Evolutionary conservation across 441 rosid species (phyloP), one percentile per base, ranked within the genome.

Genomic region (Adansonia gregorii): DNA sequence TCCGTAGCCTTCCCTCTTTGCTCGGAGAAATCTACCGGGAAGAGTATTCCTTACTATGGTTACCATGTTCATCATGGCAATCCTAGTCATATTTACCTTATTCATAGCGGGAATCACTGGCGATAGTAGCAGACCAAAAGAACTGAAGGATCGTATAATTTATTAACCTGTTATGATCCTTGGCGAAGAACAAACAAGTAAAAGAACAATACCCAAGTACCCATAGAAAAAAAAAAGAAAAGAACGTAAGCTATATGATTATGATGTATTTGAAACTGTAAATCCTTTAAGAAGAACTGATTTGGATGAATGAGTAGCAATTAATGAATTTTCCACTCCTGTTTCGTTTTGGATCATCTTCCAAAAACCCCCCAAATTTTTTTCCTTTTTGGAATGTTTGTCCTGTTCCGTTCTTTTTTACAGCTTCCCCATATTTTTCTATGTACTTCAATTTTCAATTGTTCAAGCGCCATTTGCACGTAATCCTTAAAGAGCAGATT

Each of bases 21-120:
- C 68, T 49, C 76, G 15, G 82, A 81, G 78, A 86, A 86, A 83
- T 75, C 78, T 67, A 84, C 77, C 43, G 84, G 80, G 81, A 86
- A 82, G 89, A 55, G 2, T 22, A 73, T 68, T 68, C 85, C 78
- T 67, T 77, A 73, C 78, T 84, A 84, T 76, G 88, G 85, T 75
- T 84, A 79, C 80, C 81, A 84, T 63, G 67, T 15, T 63, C 20
- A 63, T 8, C 67, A 61, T 76, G 87, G 87, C 76, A 87, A 75
- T 78, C 87, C 86, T 70, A 35, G 45, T n/a, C 46, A 63, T 63
- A 75, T 78, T 58, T 89, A 83, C 84, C 89, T 88, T 61, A 78
- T 88, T 79, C 89, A 85, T 63, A 83, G 87, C 52, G 92, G 90
- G 74, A 91, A 90, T 78, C 85, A 91, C 84, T 88, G 92, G 93